phyloP scores from a whole-genome alignment of 2,329 filamentous ascomycete genomes.

The Fusarium piperis region DNA sequence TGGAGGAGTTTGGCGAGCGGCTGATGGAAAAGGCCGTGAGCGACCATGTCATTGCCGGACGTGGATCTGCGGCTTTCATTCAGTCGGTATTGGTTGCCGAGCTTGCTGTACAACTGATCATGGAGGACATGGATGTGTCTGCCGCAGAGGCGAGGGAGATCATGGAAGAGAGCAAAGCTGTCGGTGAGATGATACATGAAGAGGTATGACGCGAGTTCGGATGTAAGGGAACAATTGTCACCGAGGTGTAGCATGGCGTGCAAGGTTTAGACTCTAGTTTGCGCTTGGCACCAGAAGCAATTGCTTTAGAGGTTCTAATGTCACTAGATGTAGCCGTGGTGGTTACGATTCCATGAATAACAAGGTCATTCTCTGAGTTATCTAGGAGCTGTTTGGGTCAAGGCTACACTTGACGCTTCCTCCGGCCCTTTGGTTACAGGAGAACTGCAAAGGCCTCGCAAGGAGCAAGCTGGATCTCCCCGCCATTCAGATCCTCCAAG shows the following conservation, averaged over 20 bases:
- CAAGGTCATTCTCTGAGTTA: neutral
- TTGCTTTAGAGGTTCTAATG: neutral
- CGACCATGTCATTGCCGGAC: slow-evolving; percentile 72
- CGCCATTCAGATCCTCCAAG: slow-evolving; percentile 39
- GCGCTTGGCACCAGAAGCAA: neutral
- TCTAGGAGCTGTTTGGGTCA: slow-evolving; percentile 40
- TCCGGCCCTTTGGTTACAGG: slow-evolving; percentile 27
- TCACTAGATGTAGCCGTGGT: neutral
- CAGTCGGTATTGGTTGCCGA: slow-evolving; percentile 84
- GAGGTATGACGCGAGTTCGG: slow-evolving; percentile 50
- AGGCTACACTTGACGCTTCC: neutral
- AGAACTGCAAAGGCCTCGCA: slow-evolving; percentile 51
- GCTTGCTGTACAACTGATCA: slow-evolving; percentile 63
- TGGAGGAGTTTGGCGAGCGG: slow-evolving; percentile 65
- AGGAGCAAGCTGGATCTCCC: slow-evolving; percentile 46
- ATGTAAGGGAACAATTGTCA: neutral
- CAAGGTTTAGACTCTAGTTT: slow-evolving; percentile 9
- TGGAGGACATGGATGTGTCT: slow-evolving; percentile 63
- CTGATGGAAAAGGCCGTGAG: slow-evolving; percentile 70
- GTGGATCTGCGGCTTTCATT: slow-evolving; percentile 75
- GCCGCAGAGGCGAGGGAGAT: slow-evolving; percentile 61
- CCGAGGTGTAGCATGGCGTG: neutral
- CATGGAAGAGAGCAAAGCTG: slow-evolving; percentile 70
- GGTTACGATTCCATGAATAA: neutral
- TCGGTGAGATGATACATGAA: slow-evolving; percentile 75